phyloP scores from a whole-genome alignment of 805 yeast genomes.

The Candida maesae region DNA sequence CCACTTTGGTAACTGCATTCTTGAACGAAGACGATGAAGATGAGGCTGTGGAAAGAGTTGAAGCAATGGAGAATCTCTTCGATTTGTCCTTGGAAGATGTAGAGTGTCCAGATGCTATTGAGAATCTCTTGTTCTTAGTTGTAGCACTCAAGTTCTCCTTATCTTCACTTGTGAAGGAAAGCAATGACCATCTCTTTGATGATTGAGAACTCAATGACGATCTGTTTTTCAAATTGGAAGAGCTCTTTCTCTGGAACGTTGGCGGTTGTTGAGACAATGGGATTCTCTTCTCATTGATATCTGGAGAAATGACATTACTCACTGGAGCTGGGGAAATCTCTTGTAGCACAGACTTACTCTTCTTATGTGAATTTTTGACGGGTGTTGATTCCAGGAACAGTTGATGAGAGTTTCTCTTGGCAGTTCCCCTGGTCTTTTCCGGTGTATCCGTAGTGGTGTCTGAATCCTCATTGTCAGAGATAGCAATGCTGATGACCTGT shows the following conservation, averaged over 20 bases:
- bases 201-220: conserved; percentile 19
- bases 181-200: conserved; percentile 29
- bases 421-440: conserved; percentile 4
- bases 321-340: conserved; percentile 16
- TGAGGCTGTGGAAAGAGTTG: conserved; percentile 13
- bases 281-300: conserved; percentile 24
- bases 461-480: conserved; percentile 26
- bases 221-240: conserved; percentile 25
- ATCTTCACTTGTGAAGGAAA: conserved; percentile 24
- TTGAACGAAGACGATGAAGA: conserved; percentile 23
- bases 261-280: conserved; percentile 18
- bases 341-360: conserved; percentile 18
- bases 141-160: conserved; percentile 16
- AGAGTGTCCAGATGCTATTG: conserved; percentile 21
- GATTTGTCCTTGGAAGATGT: conserved; percentile 15
- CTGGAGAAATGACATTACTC: conserved; percentile 9
- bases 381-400: conserved; percentile 8
- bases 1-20: conserved; percentile 22
- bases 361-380: conserved; percentile 7
- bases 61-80: conserved; percentile 22
- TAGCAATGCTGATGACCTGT: conserved; percentile 21
- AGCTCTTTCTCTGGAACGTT: conserved; percentile 21
- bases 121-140: conserved; percentile 20
- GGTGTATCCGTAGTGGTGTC: conserved; percentile 17
- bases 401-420: conserved; percentile 11